Evolutionary conservation across 2,329 filamentous ascomycete genomes (phyloP).

Genomic region (Cercospora citrullina): DNA sequence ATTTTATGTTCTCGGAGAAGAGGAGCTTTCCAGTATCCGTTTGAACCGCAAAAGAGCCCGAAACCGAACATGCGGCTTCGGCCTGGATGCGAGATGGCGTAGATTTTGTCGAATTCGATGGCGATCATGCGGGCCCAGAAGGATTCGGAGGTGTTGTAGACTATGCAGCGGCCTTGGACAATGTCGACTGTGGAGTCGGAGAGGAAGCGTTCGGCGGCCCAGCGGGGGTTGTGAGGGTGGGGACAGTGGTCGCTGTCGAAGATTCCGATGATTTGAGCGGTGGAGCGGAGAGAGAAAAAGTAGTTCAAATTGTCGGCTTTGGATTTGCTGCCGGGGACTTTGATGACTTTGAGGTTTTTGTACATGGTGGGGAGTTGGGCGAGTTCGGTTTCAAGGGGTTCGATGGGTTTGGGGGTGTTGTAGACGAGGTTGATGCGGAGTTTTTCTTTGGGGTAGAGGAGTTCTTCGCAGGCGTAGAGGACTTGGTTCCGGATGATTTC

Average conservation of each 20-base stretch:
- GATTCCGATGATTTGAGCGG: constrained; percentile 50
- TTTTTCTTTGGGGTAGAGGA: constrained; percentile 49
- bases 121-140: constrained; percentile 51
- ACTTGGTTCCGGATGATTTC: constrained; percentile 53
- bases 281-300: constrained; percentile 48
- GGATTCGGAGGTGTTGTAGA: constrained; percentile 50
- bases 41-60: constrained; percentile 52
- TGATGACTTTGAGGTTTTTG: constrained; percentile 48
- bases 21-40: constrained; percentile 51
- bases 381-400: constrained; percentile 49
- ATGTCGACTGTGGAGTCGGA: constrained; percentile 47
- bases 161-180: constrained; percentile 52
- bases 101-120: constrained; percentile 55
- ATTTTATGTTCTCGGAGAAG: constrained; percentile 50
- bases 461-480: constrained; percentile 49
- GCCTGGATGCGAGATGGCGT: constrained; percentile 53
- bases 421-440: constrained; percentile 53
- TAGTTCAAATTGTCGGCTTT: constrained; percentile 55
- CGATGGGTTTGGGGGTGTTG: constrained; percentile 51
- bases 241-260: constrained; percentile 55
- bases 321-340: constrained; percentile 51
- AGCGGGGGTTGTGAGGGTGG: constrained; percentile 51
- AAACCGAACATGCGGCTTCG: constrained; percentile 51
- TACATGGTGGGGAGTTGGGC: constrained; percentile 42
- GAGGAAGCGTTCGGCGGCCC: constrained; percentile 52